A percentile compares a stretch with the other conserved stretches of the same genome.
phyloP scores from a whole-genome alignment of 2,329 filamentous ascomycete species.

The Botrytis fabae region DNA sequence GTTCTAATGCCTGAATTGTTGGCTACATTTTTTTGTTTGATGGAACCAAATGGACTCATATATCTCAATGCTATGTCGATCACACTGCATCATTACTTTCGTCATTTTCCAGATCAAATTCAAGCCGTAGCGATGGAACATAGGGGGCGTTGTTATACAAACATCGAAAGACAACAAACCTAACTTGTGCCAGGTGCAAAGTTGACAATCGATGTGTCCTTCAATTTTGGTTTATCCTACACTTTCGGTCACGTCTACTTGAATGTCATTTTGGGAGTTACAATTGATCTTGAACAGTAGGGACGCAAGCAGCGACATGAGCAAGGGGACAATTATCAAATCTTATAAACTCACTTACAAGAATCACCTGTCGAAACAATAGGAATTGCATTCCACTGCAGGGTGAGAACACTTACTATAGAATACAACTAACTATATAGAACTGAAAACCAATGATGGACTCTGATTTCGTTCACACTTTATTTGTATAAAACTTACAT shows the following conservation, averaged over 20 bases:
- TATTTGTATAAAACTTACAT: background rate
- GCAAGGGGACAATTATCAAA: background rate
- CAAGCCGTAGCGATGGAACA: background rate
- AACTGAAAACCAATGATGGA: background rate
- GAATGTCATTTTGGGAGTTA: background rate
- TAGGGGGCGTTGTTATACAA: background rate
- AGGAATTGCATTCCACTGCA: rapidly evolving
- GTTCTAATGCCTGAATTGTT: background rate
- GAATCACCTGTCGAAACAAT: background rate
- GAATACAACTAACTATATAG: background rate
- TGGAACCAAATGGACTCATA: background rate
- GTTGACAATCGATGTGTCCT: background rate
- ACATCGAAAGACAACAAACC: background rate
- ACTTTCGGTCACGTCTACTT: background rate
- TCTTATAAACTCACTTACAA: background rate
- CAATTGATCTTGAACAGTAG: background rate
- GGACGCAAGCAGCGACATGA: background rate
- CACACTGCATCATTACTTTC: background rate
- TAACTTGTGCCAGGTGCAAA: background rate
- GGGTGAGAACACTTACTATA: background rate
- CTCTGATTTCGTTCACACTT: background rate
- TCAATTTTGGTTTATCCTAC: background rate
- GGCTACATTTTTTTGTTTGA: background rate
- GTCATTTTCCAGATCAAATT: background rate
- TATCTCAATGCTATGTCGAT: background rate